Evolutionary conservation across 2,329 filamentous ascomycete species (phyloP).

Genomic region (Trichoderma polysporum): DNA sequence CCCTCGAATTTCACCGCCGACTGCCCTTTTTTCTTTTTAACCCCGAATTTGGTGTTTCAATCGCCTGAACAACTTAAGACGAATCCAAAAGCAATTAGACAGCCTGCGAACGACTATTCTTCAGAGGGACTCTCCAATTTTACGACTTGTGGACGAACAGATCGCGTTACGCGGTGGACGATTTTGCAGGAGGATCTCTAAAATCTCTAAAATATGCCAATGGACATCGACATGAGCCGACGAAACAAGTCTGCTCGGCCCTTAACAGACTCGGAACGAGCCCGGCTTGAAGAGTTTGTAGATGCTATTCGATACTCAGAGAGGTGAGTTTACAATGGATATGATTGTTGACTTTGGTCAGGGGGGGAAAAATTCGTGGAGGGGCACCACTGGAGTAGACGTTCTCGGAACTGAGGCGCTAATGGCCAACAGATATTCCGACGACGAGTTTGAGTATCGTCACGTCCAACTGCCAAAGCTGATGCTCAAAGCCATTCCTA

Average conservation of each 20-base stretch:
- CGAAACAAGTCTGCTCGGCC: conserved; percentile 84
- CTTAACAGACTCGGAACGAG: conserved; percentile 76
- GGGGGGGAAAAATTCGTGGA: background rate
- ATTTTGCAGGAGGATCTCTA: background rate
- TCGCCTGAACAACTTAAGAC: background rate
- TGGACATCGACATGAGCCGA: conserved; percentile 73
- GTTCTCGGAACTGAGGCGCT: conserved; percentile 1
- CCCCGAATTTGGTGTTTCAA: background rate
- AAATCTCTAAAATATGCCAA: conserved; percentile 21
- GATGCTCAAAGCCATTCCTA: conserved; percentile 96
- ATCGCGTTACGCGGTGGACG: conserved; percentile 4
- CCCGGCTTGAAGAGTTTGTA: conserved; percentile 84
- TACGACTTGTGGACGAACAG: background rate
- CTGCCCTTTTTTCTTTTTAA: background rate
- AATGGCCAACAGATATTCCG: conserved; percentile 70
- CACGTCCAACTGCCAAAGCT: conserved; percentile 97
- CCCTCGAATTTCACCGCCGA: background rate
- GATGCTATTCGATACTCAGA: conserved; percentile 95
- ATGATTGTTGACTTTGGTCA: background rate
- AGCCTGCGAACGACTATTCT: background rate
- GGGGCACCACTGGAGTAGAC: background rate
- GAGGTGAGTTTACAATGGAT: conserved; percentile 56
- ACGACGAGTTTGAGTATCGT: conserved; percentile 91
- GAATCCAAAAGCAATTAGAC: background rate
- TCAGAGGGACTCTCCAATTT: background rate